Base-by-base conservation (phyloP, 2,329 filamentous ascomycete genomes). In the Fonsecaea erecta region DNA sequence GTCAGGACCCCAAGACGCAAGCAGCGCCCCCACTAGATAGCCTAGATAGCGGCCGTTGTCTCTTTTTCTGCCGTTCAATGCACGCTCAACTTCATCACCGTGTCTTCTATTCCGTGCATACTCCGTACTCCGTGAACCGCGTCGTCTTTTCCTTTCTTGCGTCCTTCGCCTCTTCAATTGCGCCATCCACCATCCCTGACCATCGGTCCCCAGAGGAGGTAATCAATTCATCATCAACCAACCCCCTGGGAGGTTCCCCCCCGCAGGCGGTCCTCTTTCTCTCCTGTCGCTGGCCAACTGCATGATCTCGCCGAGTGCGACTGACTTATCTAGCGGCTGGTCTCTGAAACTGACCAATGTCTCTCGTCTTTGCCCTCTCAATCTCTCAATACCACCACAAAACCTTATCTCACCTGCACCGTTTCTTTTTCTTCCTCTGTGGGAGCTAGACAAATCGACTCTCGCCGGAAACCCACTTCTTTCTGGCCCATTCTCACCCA, bases 391-490 rank as follows among this genome's bases (percentile, higher is more conserved):
- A 24, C 43, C 43, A 24, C 43, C 43, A 24, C 37, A 12, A 24
- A 67, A 67, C 60, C 64, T 64, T 67, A 67, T 67, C 64, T 63
- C 57, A 60, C 61, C 28, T 64, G 40, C 54, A 37, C 43, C 57
- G 34, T n/a, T 51, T 63, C 61, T 48, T 48, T 48, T 48, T 48
- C 21, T 24, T 48, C 14, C 18, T 24, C 9, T 12, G 7, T 24
- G 1, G 28, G 32, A 58, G 57, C 61, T 64, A 64, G 61, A 63
- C 57, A 61, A 35, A 28, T 30, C 52, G 62, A 58, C 18, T 48
- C 43, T 53, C 21, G 26, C 35, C 30, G 40, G 21, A 55, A 54
- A 63, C 37, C 64, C 64, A 66, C 60, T 54, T 35, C 30, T 51
- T 43, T 35, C 14, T 43, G 12, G 51, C 37, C 60, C 26, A 46